These are phyloP conservation scores for Geotrichum aggregatum DNA, from an alignment of 1,139 yeast species.

Conservation along the genomic window DNA sequence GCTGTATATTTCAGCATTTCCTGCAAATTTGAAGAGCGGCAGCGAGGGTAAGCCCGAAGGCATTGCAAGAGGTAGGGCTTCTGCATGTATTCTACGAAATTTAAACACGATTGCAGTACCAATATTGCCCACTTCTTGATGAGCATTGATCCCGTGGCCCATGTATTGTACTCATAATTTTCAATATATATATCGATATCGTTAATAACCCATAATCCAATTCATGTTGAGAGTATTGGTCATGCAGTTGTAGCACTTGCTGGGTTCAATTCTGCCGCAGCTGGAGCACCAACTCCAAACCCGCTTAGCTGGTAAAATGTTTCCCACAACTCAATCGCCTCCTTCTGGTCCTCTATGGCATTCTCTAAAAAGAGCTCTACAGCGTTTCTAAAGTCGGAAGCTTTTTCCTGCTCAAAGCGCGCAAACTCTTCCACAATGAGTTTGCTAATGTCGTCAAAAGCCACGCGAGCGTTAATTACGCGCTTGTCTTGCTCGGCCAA, in stretches of 20 bases:
- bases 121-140: too few relatives aligned
- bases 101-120: too few relatives aligned
- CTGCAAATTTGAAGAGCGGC: too few relatives aligned
- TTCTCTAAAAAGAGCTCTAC: constrained; percentile 90
- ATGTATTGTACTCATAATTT: too few relatives aligned
- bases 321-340: constrained; percentile 92
- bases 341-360: constrained; percentile 89
- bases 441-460: constrained; percentile 58
- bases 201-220: not conserved
- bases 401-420: constrained; percentile 67
- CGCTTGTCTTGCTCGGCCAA: constrained; percentile 56
- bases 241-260: too few relatives aligned
- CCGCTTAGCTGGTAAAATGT: constrained; percentile 46
- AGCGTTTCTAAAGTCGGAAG: constrained; percentile 81
- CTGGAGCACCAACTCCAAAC: not conserved
- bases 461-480: constrained; percentile 51
- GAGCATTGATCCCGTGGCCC: too few relatives aligned
- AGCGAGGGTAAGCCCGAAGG: too few relatives aligned
- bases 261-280: not conserved
- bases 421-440: constrained; percentile 67
- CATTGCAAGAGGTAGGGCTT: too few relatives aligned
- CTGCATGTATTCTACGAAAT: too few relatives aligned
- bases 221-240: not conserved
- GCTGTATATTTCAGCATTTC: too few relatives aligned
- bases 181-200: not conserved